Percentiles rank a stretch among this genome's conserved stretches.
phyloP scores from a whole-genome alignment of 169 alveolate species.

The Eimeria zaria region DNA sequence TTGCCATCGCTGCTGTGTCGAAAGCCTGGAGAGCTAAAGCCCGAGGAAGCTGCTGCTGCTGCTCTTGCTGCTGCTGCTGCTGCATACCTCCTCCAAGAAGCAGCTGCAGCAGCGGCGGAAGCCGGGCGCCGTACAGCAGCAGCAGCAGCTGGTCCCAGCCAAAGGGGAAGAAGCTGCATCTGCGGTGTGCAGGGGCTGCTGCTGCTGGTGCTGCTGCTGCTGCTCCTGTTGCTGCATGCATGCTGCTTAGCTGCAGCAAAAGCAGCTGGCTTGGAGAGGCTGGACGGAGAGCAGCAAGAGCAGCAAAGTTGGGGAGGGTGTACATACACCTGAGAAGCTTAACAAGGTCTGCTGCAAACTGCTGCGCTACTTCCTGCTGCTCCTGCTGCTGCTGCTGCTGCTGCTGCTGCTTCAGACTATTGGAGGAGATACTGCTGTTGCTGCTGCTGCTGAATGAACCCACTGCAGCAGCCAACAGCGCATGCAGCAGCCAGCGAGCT shows the following conservation, averaged over 20 bases:
- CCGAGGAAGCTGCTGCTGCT: slow-evolving; percentile 42
- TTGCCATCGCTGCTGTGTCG: slow-evolving; percentile 11
- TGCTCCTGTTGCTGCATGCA: slow-evolving; percentile 42
- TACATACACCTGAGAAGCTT: not conserved
- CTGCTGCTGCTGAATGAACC: not conserved
- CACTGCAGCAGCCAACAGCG: slow-evolving; percentile 21
- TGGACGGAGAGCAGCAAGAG: slow-evolving; percentile 10
- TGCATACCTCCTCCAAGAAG: not conserved
- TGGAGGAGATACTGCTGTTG: not conserved
- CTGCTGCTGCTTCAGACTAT: slow-evolving; percentile 13
- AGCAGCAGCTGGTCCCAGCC: slow-evolving; percentile 81
- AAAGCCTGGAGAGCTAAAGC: not conserved
- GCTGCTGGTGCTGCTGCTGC: slow-evolving; percentile 35
- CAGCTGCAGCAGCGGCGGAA: slow-evolving; percentile 44
- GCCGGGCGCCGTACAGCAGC: slow-evolving; percentile 33
- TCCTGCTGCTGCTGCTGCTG: no score
- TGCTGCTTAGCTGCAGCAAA: slow-evolving; percentile 6
- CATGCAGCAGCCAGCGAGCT: slow-evolving; percentile 64
- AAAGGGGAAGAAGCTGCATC: slow-evolving; percentile 76
- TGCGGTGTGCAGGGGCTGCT: not conserved
- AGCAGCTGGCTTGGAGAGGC: slow-evolving; percentile 43
- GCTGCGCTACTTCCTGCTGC: slow-evolving; percentile 45
- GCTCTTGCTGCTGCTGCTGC: slow-evolving; percentile 33
- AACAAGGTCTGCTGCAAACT: slow-evolving; percentile 16
- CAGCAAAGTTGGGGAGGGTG: slow-evolving; percentile 42